A percentile compares a stretch with the other conserved stretches of the same genome.
These are phyloP conservation scores for Ettlia oleoabundans DNA, from an alignment of 139 green algal genomes.

Conservation along the genomic window DNA sequence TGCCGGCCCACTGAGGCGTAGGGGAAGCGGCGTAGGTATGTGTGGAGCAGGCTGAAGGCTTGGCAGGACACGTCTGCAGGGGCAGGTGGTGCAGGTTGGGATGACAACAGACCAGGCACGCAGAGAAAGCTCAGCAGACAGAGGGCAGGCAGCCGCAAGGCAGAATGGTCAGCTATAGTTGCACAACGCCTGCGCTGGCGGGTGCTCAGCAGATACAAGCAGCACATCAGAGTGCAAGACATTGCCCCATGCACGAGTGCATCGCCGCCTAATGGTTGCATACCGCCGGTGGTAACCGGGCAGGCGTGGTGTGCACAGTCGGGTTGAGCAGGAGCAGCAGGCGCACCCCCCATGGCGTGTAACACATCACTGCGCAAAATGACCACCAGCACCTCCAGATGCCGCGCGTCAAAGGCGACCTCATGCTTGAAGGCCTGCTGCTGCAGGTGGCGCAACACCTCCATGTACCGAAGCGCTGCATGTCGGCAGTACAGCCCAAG, in stretches of 20 bases:
- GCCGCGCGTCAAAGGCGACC: not conserved
- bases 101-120: not conserved
- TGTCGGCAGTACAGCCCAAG: not conserved
- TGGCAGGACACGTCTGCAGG: constrained; percentile 18
- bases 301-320: no score
- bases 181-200: not conserved
- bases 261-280: no score
- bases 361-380: constrained; percentile 38
- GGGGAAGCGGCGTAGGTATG: constrained; percentile 21
- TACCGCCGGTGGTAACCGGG: no score
- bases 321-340: no score
- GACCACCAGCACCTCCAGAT: constrained; percentile 37
- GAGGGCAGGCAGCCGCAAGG: not conserved
- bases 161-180: not conserved
- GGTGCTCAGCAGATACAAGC: no score
- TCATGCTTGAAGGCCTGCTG: constrained; percentile 24
- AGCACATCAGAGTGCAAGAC: not conserved
- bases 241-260: no score
- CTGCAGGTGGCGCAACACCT: constrained; percentile 3
- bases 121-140: not conserved
- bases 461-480: constrained; percentile 29
- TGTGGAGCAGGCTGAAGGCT: constrained; percentile 5
- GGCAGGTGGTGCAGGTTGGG: not conserved
- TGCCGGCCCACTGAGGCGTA: not conserved
- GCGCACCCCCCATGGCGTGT: constrained; percentile 13